Conservation (phyloP, 2,329 filamentous ascomycete genomes). For the Aspergillus quadricinctus region DNA sequence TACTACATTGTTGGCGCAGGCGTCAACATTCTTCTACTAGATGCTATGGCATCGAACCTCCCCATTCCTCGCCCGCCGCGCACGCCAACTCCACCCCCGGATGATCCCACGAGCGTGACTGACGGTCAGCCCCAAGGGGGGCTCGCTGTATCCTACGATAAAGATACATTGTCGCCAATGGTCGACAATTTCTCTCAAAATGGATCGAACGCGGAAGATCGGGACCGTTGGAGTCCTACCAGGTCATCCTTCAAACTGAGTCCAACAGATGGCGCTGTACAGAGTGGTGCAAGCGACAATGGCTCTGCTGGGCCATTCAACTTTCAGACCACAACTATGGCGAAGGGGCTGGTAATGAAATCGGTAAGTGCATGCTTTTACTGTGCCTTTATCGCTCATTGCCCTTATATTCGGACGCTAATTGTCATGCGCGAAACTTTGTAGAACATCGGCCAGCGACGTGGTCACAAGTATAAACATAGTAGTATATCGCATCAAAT, state of each 20-base stretch:
- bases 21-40: neutral
- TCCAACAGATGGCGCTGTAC: conserved; percentile 24
- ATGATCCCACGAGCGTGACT: conserved; percentile 35
- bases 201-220: conserved; percentile 15
- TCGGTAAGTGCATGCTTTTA: conserved; percentile 52
- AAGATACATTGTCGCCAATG: conserved; percentile 46
- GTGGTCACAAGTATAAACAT: conserved; percentile 97
- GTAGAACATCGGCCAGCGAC: conserved; percentile 82
- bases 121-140: conserved; percentile 18
- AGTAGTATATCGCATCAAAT: conserved; percentile 95
- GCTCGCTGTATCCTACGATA: conserved; percentile 36
- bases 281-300: conserved; percentile 29
- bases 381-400: neutral
- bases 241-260: conserved; percentile 33
- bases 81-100: conserved; percentile 61
- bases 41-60: conserved; percentile 55
- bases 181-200: conserved; percentile 30
- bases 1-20: neutral
- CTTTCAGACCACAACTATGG: conserved; percentile 78
- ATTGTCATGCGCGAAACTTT: conserved; percentile 13
- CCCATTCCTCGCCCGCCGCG: conserved; percentile 58
- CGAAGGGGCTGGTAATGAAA: conserved; percentile 67
- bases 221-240: conserved; percentile 30
- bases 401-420: conserved; percentile 5
- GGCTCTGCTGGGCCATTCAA: conserved; percentile 70